phyloP scores from a whole-genome alignment of 2,329 filamentous ascomycete genomes.

The Xylaria sp. region DNA sequence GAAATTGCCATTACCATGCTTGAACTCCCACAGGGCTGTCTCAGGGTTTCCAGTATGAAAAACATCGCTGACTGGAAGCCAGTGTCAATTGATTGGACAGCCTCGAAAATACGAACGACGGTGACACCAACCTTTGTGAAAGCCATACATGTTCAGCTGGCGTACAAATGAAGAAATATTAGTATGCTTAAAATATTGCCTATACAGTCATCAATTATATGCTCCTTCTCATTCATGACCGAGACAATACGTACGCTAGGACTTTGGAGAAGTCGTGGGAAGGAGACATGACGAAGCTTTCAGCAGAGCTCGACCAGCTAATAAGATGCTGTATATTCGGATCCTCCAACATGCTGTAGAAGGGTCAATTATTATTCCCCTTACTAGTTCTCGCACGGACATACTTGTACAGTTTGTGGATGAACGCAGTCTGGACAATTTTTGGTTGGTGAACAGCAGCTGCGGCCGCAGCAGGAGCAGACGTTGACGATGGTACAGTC shows the following conservation, averaged over 20 bases:
- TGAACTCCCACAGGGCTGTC: conserved; percentile 97
- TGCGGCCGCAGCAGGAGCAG: conserved; percentile 66
- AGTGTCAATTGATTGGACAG: conserved; percentile 40
- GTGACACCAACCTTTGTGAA: conserved; percentile 83
- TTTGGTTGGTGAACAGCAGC: conserved; percentile 91
- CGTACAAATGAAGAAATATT: conserved; percentile 99
- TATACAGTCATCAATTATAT: conserved; percentile 53
- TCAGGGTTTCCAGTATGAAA: conserved; percentile 96
- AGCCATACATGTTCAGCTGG: conserved; percentile 99
- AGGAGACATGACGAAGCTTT: conserved; percentile 99
- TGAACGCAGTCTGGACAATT: conserved; percentile 97
- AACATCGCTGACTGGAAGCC: conserved; percentile 85
- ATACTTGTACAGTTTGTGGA: conserved; percentile 98
- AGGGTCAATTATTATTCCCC: conserved; percentile 34
- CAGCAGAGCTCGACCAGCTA: conserved; percentile 91
- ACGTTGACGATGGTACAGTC: conserved; percentile 28
- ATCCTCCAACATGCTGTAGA: conserved; percentile 91
- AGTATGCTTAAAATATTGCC: conserved; percentile 99
- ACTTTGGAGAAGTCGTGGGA: conserved; percentile 98
- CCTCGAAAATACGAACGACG: conserved; percentile 18
- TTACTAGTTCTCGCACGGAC: conserved; percentile 45
- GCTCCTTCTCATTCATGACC: conserved; percentile 19
- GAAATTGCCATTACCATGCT: conserved; percentile 96
- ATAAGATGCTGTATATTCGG: conserved; percentile 92
- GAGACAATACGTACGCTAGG: conserved; percentile 72